phyloP scores from a whole-genome alignment of 139 green algal species.

The Closterium sp. region DNA sequence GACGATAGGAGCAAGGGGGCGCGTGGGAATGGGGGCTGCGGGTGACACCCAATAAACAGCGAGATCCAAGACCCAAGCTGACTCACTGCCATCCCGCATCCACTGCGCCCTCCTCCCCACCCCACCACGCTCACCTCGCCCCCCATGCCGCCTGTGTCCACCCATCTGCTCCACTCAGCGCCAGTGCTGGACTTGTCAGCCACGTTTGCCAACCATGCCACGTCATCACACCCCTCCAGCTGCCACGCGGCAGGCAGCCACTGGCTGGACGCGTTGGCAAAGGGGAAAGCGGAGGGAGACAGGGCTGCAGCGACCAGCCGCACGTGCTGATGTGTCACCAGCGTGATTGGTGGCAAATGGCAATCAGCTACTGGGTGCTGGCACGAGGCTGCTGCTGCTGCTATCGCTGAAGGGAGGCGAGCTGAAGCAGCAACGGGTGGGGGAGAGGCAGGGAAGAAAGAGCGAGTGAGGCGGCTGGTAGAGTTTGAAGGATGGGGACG shows the following conservation, averaged over 20 bases:
- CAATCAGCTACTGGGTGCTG: not conserved
- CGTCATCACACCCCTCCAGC: constrained; percentile 24
- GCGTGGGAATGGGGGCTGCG: too few relatives aligned
- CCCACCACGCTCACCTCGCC: not conserved
- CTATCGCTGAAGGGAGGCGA: constrained; percentile 12
- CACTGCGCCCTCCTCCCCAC: not conserved
- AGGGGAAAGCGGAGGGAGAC: not conserved
- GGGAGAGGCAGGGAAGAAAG: not conserved
- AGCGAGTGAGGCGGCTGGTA: not conserved
- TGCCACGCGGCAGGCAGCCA: constrained; percentile 10
- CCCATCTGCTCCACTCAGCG: not conserved
- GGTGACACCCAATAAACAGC: too few relatives aligned
- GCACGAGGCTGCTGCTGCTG: constrained; percentile 5
- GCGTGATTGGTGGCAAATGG: constrained; percentile 11
- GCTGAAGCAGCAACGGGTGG: not conserved
- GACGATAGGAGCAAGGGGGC: too few relatives aligned
- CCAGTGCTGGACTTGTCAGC: not conserved
- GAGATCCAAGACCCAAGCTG: too few relatives aligned
- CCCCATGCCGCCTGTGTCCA: not conserved
- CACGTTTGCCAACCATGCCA: not conserved
- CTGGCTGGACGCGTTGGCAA: constrained; percentile 38
- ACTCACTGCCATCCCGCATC: not conserved
- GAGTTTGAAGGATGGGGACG: not conserved
- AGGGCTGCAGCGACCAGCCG: constrained; percentile 36
- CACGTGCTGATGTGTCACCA: constrained; percentile 23